phyloP scores from a whole-genome alignment of 352 stramenopile species.

The Globisporangium camurandrum region DNA sequence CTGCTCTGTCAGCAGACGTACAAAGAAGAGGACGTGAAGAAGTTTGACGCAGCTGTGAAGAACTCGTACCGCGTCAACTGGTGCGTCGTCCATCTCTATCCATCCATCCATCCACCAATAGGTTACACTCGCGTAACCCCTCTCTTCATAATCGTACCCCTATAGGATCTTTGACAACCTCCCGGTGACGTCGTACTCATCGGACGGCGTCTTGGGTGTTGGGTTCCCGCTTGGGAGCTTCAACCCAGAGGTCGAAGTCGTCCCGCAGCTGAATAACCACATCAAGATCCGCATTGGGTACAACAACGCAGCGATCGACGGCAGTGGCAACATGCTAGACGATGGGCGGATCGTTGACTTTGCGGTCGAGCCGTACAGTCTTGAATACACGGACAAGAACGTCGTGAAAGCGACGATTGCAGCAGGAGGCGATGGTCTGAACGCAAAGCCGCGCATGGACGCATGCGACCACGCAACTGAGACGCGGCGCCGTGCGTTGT shows the following conservation, averaged over 20 bases:
- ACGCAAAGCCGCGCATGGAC: constrained; percentile 78
- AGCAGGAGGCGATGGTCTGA: too few relatives aligned
- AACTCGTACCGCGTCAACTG: constrained; percentile 98
- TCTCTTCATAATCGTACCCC: not conserved
- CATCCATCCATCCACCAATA: not conserved
- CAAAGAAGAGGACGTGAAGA: constrained; percentile 90
- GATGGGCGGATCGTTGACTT: constrained; percentile 98
- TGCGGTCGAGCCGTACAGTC: constrained; percentile 95
- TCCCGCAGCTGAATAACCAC: constrained; percentile 97
- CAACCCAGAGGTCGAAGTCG: constrained; percentile 87
- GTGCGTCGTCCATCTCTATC: constrained; percentile 11
- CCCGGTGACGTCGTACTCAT: constrained; percentile 73
- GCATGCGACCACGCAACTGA: constrained; percentile 64
- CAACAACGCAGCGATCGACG: constrained; percentile 92
- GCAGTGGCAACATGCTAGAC: constrained; percentile 36
- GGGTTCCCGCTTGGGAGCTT: constrained; percentile 88
- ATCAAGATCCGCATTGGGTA: constrained; percentile 98
- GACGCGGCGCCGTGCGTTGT: constrained; percentile 59
- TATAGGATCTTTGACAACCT: constrained; percentile 98
- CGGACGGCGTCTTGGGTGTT: constrained; percentile 60
- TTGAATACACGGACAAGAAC: constrained; percentile 88
- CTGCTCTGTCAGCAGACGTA: constrained; percentile 79
- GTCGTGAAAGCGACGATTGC: constrained; percentile 43
- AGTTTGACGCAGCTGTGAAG: constrained; percentile 92
- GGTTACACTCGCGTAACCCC: not conserved